Percentiles rank a stretch among this genome's conserved stretches.
Evolutionary conservation across 2,329 filamentous ascomycete genomes (phyloP).

Genomic region (Alternaria conjuncta): DNA sequence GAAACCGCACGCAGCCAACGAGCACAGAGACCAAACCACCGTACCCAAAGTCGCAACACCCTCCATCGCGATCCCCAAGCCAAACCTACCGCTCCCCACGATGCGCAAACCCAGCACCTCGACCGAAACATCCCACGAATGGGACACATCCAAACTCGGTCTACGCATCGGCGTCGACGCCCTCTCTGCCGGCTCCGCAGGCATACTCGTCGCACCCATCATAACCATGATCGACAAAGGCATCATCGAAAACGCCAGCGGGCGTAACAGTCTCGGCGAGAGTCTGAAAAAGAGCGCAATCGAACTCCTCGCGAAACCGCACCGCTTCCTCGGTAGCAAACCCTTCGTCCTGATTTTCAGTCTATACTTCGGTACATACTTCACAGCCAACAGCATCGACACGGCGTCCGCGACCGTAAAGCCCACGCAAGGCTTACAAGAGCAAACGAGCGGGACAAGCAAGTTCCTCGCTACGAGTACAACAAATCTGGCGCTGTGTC

Average conservation of each 20-base stretch:
- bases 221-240: conserved; percentile 85
- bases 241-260: conserved; percentile 84
- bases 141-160: conserved; percentile 79
- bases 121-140: conserved; percentile 44
- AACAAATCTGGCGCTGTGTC: conserved; percentile 84
- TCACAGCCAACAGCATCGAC: conserved; percentile 87
- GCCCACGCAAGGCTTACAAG: conserved; percentile 65
- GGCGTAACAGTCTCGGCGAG: conserved; percentile 63
- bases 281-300: conserved; percentile 67
- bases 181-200: conserved; percentile 72
- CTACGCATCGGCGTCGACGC: conserved; percentile 72
- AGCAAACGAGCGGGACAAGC: conserved; percentile 74
- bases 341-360: conserved; percentile 71
- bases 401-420: conserved; percentile 71
- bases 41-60: conserved; percentile 1
- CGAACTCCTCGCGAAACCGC: conserved; percentile 65
- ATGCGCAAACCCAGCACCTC: conserved; percentile 1
- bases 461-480: conserved; percentile 83
- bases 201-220: conserved; percentile 77
- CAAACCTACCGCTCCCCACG: conserved; percentile 9
- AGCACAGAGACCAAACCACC: neutral
- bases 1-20: neutral
- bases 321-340: conserved; percentile 66
- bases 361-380: conserved; percentile 87
- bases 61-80: conserved; percentile 5